phyloP scores from a whole-genome alignment of 2,329 filamentous ascomycete species.

The Aspergillus neoniger region DNA sequence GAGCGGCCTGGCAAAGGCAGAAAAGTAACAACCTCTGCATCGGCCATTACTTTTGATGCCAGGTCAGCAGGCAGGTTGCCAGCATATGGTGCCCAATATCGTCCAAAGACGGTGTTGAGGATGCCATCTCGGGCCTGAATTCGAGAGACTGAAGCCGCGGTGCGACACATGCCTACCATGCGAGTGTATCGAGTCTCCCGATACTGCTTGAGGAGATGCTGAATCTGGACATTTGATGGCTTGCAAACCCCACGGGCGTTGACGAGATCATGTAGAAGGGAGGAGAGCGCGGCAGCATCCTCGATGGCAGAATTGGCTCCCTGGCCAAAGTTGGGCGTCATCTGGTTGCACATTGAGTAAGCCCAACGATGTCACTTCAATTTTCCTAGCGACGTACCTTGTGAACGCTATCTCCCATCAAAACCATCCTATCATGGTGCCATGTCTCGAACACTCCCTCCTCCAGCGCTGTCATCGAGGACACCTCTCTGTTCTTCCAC shows the following conservation, averaged over 20 bases:
- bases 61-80: conserved; percentile 18
- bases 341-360: conserved; percentile 17
- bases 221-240: conserved; percentile 6
- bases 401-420: conserved; percentile 32
- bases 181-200: conserved; percentile 16
- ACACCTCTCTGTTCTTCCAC: conserved; percentile 22
- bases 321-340: conserved; percentile 42
- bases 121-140: conserved; percentile 24
- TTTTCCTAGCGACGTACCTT: conserved; percentile 20
- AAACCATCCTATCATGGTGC: conserved; percentile 26
- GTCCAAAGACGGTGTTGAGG: conserved; percentile 19
- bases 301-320: conserved; percentile 48
- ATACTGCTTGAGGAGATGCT: conserved; percentile 13
- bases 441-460: conserved; percentile 29
- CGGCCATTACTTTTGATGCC: conserved; percentile 21
- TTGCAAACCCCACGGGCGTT: not conserved
- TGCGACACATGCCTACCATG: conserved; percentile 17
- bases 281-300: conserved; percentile 39
- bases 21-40: conserved; percentile 15
- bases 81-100: conserved; percentile 22
- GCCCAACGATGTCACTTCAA: not conserved
- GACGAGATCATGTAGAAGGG: conserved; percentile 26
- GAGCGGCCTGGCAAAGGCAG: conserved; percentile 16
- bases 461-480: conserved; percentile 28
- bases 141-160: conserved; percentile 17